phyloP scores from a whole-genome alignment of 345 rosid genomes.

The Citrus mangshanensis region DNA sequence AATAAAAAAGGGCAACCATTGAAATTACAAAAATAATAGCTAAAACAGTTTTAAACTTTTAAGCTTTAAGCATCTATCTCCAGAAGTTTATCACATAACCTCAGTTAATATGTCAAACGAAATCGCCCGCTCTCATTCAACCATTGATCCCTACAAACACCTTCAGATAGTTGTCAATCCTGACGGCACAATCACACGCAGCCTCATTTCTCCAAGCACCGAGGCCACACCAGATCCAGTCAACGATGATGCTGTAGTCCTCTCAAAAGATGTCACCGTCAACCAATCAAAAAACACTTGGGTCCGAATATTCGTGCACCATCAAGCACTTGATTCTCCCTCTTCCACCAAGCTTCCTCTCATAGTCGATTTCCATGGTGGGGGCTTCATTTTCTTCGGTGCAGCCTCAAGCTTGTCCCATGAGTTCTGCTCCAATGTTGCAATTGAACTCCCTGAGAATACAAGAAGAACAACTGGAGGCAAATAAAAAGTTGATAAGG shows the following conservation, averaged over 20 bases:
- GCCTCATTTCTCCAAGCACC: too few relatives aligned
- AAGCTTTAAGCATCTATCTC: too few relatives aligned
- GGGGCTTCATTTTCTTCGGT: slow-evolving; percentile 46
- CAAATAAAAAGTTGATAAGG: too few relatives aligned
- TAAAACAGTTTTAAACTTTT: too few relatives aligned
- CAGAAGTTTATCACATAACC: too few relatives aligned
- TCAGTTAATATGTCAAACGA: not conserved
- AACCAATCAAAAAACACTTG: slow-evolving; percentile 27
- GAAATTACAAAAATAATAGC: too few relatives aligned
- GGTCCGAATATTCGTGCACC: slow-evolving; percentile 32
- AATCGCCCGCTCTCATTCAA: not conserved
- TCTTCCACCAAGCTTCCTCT: slow-evolving; percentile 42
- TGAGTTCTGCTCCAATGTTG: slow-evolving; percentile 36
- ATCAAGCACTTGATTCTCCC: not conserved
- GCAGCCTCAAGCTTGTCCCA: slow-evolving; percentile 17
- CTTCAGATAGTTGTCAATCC: not conserved
- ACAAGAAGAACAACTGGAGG: too few relatives aligned
- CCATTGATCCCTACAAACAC: not conserved
- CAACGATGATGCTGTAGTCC: too few relatives aligned
- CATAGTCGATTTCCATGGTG: slow-evolving; percentile 56
- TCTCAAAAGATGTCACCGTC: slow-evolving; percentile 28
- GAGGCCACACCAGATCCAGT: too few relatives aligned
- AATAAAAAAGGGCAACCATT: too few relatives aligned
- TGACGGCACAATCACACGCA: too few relatives aligned
- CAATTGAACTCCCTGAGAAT: slow-evolving; percentile 21